phyloP scores from a whole-genome alignment of 1,284 basidiomycete genomes.

The Vanrija sp. region DNA sequence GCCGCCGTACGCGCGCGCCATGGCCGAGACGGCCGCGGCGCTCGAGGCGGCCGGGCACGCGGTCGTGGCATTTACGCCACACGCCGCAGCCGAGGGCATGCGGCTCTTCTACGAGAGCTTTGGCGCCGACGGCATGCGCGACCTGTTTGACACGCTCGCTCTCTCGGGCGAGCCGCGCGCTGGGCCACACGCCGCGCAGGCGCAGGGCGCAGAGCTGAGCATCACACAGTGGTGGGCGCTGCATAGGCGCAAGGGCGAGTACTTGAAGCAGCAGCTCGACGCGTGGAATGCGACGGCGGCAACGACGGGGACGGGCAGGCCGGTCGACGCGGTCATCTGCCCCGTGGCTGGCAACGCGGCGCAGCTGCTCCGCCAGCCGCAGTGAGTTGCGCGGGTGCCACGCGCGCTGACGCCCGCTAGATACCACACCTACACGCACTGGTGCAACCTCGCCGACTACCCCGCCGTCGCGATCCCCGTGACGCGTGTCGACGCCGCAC shows the following conservation, averaged over 20 bases:
- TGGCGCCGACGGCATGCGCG: conserved; percentile 1
- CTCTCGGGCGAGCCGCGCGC: conserved; percentile 34
- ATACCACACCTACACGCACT: conserved; percentile 50
- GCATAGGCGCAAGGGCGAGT: conserved; percentile 42
- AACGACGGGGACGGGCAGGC: conserved; percentile 54
- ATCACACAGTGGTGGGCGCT: conserved; percentile 37
- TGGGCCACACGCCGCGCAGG: conserved; percentile 1
- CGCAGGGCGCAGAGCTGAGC: conserved; percentile 8
- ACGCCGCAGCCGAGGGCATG: conserved; percentile 45
- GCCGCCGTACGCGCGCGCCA: conserved; percentile 55
- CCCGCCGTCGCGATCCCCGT: conserved; percentile 57
- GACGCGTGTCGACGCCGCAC: conserved; percentile 54
- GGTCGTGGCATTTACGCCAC: conserved; percentile 52
- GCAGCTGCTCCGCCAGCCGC: conserved; percentile 54
- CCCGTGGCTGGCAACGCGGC: conserved; percentile 57
- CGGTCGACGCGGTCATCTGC: conserved; percentile 57
- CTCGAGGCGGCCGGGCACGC: conserved; percentile 57
- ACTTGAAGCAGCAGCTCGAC: conserved; percentile 54
- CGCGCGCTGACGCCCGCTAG: not conserved
- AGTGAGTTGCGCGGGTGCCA: conserved; percentile 11
- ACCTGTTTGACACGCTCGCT: conserved; percentile 12
- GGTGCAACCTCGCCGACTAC: conserved; percentile 60
- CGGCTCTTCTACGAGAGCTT: conserved; percentile 19
- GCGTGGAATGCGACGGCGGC: conserved; percentile 57
- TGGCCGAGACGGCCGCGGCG: conserved; percentile 51